phyloP scores from a whole-genome alignment of 2,329 filamentous ascomycete species.

The Pseudogymnoascus sp. region DNA sequence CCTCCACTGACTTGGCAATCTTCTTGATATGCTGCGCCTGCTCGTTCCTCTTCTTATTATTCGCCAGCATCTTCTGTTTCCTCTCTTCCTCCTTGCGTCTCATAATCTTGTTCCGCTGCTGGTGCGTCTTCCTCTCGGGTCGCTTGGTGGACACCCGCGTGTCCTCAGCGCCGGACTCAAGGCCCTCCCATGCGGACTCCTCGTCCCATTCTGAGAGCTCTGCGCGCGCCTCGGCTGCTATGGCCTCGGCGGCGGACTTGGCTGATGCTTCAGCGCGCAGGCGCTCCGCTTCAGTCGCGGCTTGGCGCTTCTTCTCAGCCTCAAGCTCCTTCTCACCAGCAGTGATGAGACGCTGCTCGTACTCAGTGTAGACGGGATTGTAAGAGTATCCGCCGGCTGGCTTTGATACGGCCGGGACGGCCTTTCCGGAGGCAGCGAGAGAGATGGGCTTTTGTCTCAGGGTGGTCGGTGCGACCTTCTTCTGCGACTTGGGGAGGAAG shows the following conservation, averaged over 20 bases:
- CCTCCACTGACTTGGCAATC: slow-evolving; percentile 56
- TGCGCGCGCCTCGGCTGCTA: slow-evolving; percentile 61
- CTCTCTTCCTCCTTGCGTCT: slow-evolving; percentile 82
- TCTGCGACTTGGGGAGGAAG: slow-evolving; percentile 59
- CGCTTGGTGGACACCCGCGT: slow-evolving; percentile 59
- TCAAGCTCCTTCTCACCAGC: slow-evolving; percentile 75
- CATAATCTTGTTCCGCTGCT: slow-evolving; percentile 81
- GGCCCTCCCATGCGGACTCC: slow-evolving; percentile 85
- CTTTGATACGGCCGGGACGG: slow-evolving; percentile 67
- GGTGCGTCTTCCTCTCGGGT: slow-evolving; percentile 75
- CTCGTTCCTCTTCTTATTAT: slow-evolving; percentile 63
- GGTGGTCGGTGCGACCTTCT: slow-evolving; percentile 65
- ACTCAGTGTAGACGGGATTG: slow-evolving; percentile 83
- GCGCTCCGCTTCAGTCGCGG: slow-evolving; percentile 57
- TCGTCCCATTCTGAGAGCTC: slow-evolving; percentile 69
- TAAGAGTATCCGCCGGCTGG: slow-evolving; percentile 83
- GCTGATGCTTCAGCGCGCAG: slow-evolving; percentile 61
- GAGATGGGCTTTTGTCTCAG: slow-evolving; percentile 71
- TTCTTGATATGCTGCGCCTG: slow-evolving; percentile 66
- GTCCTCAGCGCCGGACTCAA: slow-evolving; percentile 74
- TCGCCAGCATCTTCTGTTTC: slow-evolving; percentile 64
- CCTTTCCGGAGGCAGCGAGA: slow-evolving; percentile 73
- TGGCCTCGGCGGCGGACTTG: slow-evolving; percentile 63
- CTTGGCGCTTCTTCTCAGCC: slow-evolving; percentile 66
- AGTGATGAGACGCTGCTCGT: slow-evolving; percentile 64